Base-by-base conservation (phyloP, 1,139 yeast genomes). In the Suhomyces bokatorum region DNA sequence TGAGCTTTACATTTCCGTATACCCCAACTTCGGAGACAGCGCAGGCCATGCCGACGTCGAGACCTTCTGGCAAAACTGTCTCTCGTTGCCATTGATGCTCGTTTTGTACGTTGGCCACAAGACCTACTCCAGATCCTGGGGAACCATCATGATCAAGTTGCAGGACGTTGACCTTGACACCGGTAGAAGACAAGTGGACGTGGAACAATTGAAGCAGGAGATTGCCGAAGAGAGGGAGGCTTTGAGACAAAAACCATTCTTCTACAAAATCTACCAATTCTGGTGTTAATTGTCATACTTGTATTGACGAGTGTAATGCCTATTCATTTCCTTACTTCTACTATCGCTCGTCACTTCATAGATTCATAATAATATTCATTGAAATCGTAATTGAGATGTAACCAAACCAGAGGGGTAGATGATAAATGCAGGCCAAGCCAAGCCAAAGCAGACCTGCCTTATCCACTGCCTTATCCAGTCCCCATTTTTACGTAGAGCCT, bases 111-210 rank as follows among this genome's bases (percentile, higher is more conserved):
- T 58, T 9, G 53, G 52, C 12, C 67, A 63, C 60, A 67, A 67
- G 51, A 56, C 66, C 7, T 55, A 44, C 45, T 37, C 45, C 40
- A 20, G 59, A 8, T 38, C 59, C 9, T 62, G 63, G 64, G 39
- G 46, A 52, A 42, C 52, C 55, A 35, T 50, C 64, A 12, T 70
- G 73, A 71, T 75, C 49, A 67, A 63, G 43, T 64, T 70, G 46
- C 57, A 53, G 22, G 75, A 75, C 32, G 66, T 77, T 40, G 81
- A 77, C 56, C 64, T 77, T 50, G 81, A 77, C 57, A 70, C 78
- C 12, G 81, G 81, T 24, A 66, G 78, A 60, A 68, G 78, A 57
- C 77, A 73, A 37, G 58, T 69, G 42, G 78, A 75, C 50, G 43
- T 76, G 32, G 80, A 75, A 46, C 45, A 58, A 10, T 67, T 77